Evolutionary conservation across 805 yeast genomes (phyloP).

Genomic region (Metschnikowia picachoensis): DNA sequence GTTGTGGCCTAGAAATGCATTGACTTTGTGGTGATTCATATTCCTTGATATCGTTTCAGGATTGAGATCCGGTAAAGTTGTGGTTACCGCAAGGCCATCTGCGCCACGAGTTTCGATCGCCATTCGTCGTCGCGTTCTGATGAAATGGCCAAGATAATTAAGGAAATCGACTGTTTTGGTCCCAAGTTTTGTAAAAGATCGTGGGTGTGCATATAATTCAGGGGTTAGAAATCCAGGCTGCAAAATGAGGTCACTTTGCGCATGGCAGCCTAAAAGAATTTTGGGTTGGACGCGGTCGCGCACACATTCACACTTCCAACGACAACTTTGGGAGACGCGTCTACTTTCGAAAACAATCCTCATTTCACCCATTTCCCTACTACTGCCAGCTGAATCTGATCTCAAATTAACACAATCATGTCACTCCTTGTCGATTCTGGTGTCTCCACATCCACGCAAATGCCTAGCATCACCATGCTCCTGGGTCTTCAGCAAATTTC

Average conservation of each 20-base stretch:
- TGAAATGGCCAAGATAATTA: too few species aligned
- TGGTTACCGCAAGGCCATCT: too few species aligned
- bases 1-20: too few species aligned
- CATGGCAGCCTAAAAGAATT: neutral
- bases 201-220: conserved; percentile 1
- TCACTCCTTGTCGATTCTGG: conserved; percentile 17
- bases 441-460: conserved; percentile 3
- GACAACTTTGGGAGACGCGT: too few species aligned
- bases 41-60: too few species aligned
- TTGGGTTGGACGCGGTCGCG: neutral
- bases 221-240: conserved; percentile 6
- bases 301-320: neutral
- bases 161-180: too few species aligned
- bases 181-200: neutral
- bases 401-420: conserved; percentile 2
- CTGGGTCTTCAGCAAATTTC: conserved; percentile 17
- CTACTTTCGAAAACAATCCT: neutral
- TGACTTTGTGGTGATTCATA: too few species aligned
- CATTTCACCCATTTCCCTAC: neutral
- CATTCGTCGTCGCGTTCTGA: too few species aligned
- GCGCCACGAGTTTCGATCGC: too few species aligned
- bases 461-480: conserved; percentile 10
- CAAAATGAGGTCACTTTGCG: conserved; percentile 2
- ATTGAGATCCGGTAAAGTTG: too few species aligned
- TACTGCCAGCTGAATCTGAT: too few species aligned